Evolutionary conservation across 179 eudicot genomes (phyloP).

Genomic region (Corrigiola litoralis): DNA sequence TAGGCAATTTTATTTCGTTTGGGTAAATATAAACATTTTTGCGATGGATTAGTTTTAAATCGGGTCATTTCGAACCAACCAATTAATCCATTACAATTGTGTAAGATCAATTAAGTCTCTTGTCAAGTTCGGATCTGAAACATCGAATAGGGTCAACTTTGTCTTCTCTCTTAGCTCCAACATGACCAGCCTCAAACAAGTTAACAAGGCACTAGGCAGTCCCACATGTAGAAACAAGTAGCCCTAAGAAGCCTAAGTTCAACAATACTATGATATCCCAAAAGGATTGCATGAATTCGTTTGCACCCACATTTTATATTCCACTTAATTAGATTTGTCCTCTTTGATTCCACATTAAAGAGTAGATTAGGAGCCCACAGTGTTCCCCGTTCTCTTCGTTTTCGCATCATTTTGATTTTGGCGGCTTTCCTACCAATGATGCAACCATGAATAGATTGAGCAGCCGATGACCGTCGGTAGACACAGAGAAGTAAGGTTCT

Average conservation of each 20-base stretch:
- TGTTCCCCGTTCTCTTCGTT: background rate
- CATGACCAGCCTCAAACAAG: no score
- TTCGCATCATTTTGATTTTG: background rate
- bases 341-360: background rate
- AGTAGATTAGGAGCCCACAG: background rate
- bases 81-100: no score
- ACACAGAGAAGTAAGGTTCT: constrained; percentile 3
- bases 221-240: background rate
- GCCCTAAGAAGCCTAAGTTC: no score
- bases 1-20: no score
- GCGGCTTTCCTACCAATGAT: constrained; percentile 2
- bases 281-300: no score
- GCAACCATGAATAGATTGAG: constrained; percentile 4
- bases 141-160: no score
- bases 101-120: no score
- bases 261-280: background rate
- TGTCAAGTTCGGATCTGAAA: no score
- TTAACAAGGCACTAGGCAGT: background rate
- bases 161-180: no score
- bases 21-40: no score
- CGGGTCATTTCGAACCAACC: no score
- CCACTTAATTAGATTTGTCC: background rate
- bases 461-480: constrained; percentile 3
- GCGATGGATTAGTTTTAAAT: no score
- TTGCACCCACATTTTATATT: background rate